Evolutionary conservation across 768 basidiomycete species (phyloP).

Genomic region (Podaxis rugospora): DNA sequence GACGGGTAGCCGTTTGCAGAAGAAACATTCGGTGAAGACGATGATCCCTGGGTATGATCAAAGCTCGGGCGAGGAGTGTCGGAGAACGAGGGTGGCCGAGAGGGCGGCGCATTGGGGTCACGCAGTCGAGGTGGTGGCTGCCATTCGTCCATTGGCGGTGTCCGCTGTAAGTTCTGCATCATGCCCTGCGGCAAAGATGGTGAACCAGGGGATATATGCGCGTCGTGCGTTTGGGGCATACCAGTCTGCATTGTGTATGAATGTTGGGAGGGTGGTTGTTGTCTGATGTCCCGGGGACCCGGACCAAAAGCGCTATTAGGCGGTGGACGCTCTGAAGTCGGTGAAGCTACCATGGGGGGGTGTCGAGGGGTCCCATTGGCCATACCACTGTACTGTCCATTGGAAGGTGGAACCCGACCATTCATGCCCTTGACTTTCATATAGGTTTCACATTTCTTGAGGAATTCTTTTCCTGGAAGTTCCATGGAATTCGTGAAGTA

Average conservation of each 20-base stretch:
- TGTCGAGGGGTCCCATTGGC: conserved; percentile 39
- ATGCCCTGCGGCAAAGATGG: conserved; percentile 45
- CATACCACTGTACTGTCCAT: conserved; percentile 30
- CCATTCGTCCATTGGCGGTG: conserved; percentile 40
- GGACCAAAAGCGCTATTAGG: conserved; percentile 34
- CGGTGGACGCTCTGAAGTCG: conserved; percentile 43
- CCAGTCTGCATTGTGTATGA: conserved; percentile 23
- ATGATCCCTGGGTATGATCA: conserved; percentile 32
- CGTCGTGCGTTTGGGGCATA: conserved; percentile 36
- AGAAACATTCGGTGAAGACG: conserved; percentile 24
- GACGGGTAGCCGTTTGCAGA: conserved; percentile 46
- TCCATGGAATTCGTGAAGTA: conserved; percentile 87
- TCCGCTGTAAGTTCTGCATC: conserved; percentile 35
- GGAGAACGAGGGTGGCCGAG: conserved; percentile 50
- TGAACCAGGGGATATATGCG: conserved; percentile 34
- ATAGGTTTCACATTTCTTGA: conserved; percentile 94
- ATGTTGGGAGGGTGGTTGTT: conserved; percentile 31
- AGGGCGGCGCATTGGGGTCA: conserved; percentile 29
- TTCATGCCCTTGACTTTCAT: conserved; percentile 65
- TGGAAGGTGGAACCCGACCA: conserved; percentile 40
- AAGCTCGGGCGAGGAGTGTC: conserved; percentile 38
- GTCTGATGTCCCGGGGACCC: conserved; percentile 23
- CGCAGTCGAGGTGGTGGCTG: conserved; percentile 34
- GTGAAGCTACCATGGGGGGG: conserved; percentile 28
- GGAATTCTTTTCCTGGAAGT: conserved; percentile 88